Evolutionary conservation across 2,329 filamentous ascomycete species (phyloP).

Genomic region (Monilinia aucupariae): DNA sequence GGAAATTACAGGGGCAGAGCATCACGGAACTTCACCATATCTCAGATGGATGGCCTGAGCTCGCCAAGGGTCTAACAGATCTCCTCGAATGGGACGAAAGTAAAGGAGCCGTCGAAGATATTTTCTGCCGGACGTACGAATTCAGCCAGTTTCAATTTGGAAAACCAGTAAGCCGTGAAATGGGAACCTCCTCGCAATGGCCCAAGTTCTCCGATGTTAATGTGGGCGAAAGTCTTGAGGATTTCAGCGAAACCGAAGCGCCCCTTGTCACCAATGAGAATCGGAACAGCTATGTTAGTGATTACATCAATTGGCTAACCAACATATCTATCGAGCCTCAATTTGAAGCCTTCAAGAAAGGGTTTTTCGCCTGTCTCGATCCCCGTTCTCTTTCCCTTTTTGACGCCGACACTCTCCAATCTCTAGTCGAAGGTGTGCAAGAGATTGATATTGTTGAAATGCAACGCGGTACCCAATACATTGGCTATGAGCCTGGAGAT

Average conservation of each 20-base stretch:
- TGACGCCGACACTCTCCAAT: conserved; percentile 60
- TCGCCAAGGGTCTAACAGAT: conserved; percentile 66
- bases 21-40: conserved; percentile 71
- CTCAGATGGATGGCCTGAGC: conserved; percentile 78
- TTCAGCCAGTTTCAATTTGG: conserved; percentile 64
- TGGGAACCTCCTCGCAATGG: conserved; percentile 45
- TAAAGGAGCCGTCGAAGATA: conserved; percentile 70
- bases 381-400: conserved; percentile 67
- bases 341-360: conserved; percentile 71
- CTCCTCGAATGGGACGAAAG: conserved; percentile 71
- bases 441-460: conserved; percentile 74
- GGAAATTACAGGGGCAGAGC: conserved; percentile 65
- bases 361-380: conserved; percentile 72
- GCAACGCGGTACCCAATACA: conserved; percentile 67
- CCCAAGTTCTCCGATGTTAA: conserved; percentile 44
- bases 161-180: conserved; percentile 51
- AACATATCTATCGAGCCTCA: conserved; percentile 72
- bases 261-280: conserved; percentile 77
- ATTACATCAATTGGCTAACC: conserved; percentile 81
- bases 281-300: conserved; percentile 68
- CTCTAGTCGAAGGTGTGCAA: conserved; percentile 75
- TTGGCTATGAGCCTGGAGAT: conserved; percentile 69
- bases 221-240: conserved; percentile 38
- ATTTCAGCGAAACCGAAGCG: conserved; percentile 38
- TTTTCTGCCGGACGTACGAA: conserved; percentile 80